Base-by-base conservation (phyloP, 192 early-diverging fungal genomes). In the Rhizophagus sp. region DNA sequence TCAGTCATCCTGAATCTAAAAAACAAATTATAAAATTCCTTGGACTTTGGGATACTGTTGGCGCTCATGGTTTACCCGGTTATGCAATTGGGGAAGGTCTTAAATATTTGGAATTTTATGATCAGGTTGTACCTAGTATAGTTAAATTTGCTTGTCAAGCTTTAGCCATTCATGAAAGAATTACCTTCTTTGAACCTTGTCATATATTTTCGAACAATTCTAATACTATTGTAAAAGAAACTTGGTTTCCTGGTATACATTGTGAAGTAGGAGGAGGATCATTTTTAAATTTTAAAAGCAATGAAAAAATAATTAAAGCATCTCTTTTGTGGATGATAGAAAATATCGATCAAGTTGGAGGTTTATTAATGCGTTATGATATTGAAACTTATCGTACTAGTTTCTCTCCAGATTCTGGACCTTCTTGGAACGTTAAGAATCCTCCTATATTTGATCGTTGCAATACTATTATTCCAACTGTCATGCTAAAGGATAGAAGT, bases 21-120 rank as follows among this genome's bases (percentile, higher is more conserved):
- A 10, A 7, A 41, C 76, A 74, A 22, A 66, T 69, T 39, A 27
- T 81, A 44, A 81, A 81, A 70, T 81, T 81, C 69, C 75, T 81
- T 57, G 75, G 80, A 39, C 27, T 30, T 30, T 30, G 27, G 27
- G 27, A 30, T 30, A 30, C 27, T 30, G 27, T 30, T 30, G 27
- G 27, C 27, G 27, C 27, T 30, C 27, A 30, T 30, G 27, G 27
- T 30, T 30, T 30, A 30, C 27, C 27, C 27, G 27, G 0, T 30
- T 30, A 30, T 30, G 1, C 27, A 30, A 30, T 30, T 30, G 27
- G 27, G 27, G 27, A 30, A 30, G 27, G 27, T 30, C 1, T 30
- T 30, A 30, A 30, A 30, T 30, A 30, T 30, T 30, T 30, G 27
- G 27, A 30, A 30, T 30, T 30, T 30, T 30, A 30, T 30, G n/a